These are phyloP conservation scores for Protea cynaroides DNA, from an alignment of 164 flowering plant genomes.

Conservation along the genomic window DNA sequence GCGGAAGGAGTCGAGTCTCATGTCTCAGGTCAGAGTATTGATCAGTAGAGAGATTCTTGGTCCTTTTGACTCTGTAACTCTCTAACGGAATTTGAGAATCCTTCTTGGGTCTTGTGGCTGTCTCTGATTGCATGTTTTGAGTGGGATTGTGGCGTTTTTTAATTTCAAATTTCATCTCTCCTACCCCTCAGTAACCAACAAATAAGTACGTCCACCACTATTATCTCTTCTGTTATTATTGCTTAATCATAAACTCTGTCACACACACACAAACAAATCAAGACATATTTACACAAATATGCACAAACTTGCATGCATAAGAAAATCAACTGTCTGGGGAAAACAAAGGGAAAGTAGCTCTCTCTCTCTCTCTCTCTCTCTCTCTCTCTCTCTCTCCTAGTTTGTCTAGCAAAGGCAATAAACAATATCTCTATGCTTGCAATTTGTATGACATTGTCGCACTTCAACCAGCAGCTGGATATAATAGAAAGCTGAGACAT, in stretches of 20 bases:
- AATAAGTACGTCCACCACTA: constrained; percentile 13
- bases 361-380: too few relatives aligned
- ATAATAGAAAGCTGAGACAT: neutral
- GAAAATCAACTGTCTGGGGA: too few relatives aligned
- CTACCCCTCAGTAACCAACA: neutral
- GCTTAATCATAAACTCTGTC: constrained; percentile 17
- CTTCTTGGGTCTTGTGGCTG: neutral
- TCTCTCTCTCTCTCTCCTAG: too few relatives aligned
- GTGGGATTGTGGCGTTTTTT: constrained; percentile 30
- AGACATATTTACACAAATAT: neutral
- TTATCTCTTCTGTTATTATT: constrained; percentile 9
- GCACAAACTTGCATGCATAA: constrained; percentile 1
- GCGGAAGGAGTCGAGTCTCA: too few relatives aligned
- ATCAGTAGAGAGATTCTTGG: neutral
- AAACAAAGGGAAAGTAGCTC: too few relatives aligned
- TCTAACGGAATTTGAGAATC: constrained; percentile 12
- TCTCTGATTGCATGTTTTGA: constrained; percentile 9
- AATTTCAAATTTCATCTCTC: neutral
- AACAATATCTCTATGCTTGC: too few relatives aligned
- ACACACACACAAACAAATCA: neutral
- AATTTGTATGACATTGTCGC: too few relatives aligned
- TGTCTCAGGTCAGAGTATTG: too few relatives aligned
- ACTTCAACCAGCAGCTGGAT: too few relatives aligned
- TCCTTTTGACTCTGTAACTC: neutral
- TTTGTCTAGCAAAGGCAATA: too few relatives aligned